A percentile compares a stretch with the other conserved stretches of the same genome.
Conservation (phyloP, 331 rosid genomes). For the Malus hybrid region DNA sequence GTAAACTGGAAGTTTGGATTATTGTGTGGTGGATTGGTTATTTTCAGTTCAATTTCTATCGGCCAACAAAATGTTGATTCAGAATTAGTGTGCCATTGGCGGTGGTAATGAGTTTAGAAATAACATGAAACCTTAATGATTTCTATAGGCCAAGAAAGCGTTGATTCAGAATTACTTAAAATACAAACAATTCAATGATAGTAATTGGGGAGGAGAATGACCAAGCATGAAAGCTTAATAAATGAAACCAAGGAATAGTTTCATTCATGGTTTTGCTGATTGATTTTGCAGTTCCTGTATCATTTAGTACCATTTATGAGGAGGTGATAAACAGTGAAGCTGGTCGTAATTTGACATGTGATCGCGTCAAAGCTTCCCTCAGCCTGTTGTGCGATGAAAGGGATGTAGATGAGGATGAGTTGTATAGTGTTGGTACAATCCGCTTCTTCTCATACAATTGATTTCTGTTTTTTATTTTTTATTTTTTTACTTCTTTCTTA, state of each 20-base stretch:
- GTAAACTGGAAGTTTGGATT: constrained; percentile 27
- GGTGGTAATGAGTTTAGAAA: too few species aligned
- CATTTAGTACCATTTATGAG: constrained; percentile 45
- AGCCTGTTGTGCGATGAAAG: constrained; percentile 40
- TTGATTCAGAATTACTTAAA: too few species aligned
- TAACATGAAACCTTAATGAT: too few species aligned
- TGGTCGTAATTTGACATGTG: constrained; percentile 58
- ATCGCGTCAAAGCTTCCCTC: constrained; percentile 63
- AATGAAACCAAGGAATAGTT: background rate
- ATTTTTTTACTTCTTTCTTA: background rate
- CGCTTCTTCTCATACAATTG: background rate
- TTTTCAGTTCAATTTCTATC: background rate
- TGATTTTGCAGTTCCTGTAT: constrained; percentile 55
- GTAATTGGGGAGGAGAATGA: too few species aligned
- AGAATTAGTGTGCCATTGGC: background rate
- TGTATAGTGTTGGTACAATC: constrained; percentile 48
- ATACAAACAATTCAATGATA: too few species aligned
- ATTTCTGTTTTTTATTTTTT: background rate
- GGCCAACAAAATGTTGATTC: background rate
- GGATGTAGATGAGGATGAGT: constrained; percentile 10
- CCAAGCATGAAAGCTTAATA: background rate
- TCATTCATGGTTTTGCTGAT: background rate
- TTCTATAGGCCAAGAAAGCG: too few species aligned
- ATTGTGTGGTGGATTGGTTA: constrained; percentile 5
- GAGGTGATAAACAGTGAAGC: constrained; percentile 78